Conservation (phyloP, 257 asterid species). For the Solanum lignicaule region DNA sequence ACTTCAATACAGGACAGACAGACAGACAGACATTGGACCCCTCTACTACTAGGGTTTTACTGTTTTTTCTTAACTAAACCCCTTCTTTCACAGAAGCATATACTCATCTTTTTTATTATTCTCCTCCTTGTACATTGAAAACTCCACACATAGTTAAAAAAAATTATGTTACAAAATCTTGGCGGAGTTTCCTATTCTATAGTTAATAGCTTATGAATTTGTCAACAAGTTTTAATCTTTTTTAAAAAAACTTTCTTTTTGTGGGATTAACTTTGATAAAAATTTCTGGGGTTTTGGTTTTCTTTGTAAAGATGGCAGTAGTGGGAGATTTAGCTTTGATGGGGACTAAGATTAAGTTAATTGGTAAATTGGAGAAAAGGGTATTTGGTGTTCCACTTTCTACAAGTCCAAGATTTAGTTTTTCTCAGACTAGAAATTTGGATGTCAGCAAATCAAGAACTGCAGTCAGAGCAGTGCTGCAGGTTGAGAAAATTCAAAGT, state of each 20-base stretch:
- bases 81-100: neutral
- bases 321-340: conserved; percentile 33
- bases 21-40: neutral
- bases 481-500: conserved; percentile 26
- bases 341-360: conserved; percentile 20
- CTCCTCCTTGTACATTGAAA: conserved; percentile 15
- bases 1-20: neutral
- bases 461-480: conserved; percentile 39
- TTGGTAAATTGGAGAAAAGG: conserved; percentile 17
- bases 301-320: conserved; percentile 34
- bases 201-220: neutral
- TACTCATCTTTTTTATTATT: neutral
- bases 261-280: conserved; percentile 1
- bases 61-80: neutral
- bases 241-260: neutral
- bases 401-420: conserved; percentile 3
- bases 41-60: neutral
- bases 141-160: neutral
- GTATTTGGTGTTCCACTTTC: conserved; percentile 25
- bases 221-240: neutral
- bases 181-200: conserved; percentile 32
- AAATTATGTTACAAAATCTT: conserved; percentile 1
- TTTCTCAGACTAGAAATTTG: conserved; percentile 12
- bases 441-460: neutral
- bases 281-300: neutral